These are phyloP conservation scores for Irpex sp. DNA, from an alignment of 1,284 basidiomycete species.

Conservation along the genomic window DNA sequence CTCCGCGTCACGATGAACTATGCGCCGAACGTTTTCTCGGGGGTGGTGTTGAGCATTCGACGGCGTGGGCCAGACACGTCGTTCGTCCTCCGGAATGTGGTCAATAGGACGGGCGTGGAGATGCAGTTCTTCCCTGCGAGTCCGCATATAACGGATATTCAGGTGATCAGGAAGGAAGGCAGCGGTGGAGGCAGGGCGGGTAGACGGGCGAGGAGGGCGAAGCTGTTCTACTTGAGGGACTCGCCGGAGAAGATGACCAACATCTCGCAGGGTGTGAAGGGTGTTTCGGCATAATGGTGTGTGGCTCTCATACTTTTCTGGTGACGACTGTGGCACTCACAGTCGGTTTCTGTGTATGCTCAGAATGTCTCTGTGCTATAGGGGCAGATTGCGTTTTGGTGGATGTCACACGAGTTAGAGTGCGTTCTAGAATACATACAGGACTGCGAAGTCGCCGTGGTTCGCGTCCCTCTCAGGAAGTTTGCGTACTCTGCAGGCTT, in stretches of 20 bases:
- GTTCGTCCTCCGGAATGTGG: constrained; percentile 82
- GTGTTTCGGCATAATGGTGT: constrained; percentile 4
- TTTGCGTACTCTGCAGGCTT: background rate
- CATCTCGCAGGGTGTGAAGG: constrained; percentile 55
- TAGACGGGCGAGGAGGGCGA: constrained; percentile 64
- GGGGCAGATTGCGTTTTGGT: background rate
- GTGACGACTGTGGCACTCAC: background rate
- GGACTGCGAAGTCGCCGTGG: background rate
- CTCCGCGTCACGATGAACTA: constrained; percentile 71
- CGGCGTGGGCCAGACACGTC: constrained; percentile 81
- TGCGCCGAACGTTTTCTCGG: constrained; percentile 78
- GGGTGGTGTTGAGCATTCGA: constrained; percentile 79
- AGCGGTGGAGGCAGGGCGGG: constrained; percentile 40
- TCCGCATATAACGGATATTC: constrained; percentile 84
- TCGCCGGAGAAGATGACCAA: constrained; percentile 79
- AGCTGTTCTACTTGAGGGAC: constrained; percentile 75
- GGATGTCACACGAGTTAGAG: background rate
- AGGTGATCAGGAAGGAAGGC: constrained; percentile 60
- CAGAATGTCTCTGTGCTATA: background rate
- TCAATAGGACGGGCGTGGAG: constrained; percentile 87
- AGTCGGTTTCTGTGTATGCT: background rate
- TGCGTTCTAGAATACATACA: background rate
- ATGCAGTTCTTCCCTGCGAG: constrained; percentile 85
- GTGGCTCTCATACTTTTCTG: background rate
- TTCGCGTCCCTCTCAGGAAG: background rate